Evolutionary conservation across 257 asterid species (phyloP).

Genomic region (Ligustrum vulgare): DNA sequence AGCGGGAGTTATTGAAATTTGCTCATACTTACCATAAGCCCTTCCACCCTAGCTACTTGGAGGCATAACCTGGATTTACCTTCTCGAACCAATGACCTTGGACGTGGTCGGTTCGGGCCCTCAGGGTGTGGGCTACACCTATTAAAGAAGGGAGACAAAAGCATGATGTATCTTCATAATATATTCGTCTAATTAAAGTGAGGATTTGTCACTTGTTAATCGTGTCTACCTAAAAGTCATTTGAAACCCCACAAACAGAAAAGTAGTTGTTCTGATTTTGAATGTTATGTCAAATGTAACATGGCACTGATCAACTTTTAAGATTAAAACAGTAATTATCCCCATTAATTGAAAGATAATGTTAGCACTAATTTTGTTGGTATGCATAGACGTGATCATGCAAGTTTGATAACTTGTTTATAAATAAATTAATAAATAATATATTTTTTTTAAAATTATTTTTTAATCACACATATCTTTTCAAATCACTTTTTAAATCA

Average conservation of each 20-base stretch:
- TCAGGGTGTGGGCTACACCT: too few species aligned
- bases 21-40: too few species aligned
- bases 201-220: background rate
- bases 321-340: background rate
- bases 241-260: conserved; percentile 3
- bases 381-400: background rate
- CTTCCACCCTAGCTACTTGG: too few species aligned
- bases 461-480: too few species aligned
- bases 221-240: background rate
- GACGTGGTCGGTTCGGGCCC: too few species aligned
- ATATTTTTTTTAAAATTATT: too few species aligned
- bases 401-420: too few species aligned
- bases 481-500: too few species aligned
- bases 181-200: background rate
- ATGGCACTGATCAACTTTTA: background rate
- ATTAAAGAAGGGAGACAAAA: conserved; percentile 20
- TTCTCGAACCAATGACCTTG: too few species aligned
- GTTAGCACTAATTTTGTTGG: background rate
- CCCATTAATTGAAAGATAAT: background rate
- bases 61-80: too few species aligned
- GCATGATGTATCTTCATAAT: background rate
- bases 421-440: too few species aligned
- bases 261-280: background rate
- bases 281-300: background rate
- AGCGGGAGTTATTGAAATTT: too few species aligned